Percentiles rank a stretch among this genome's conserved stretches.
phyloP scores from a whole-genome alignment of 2,329 filamentous ascomycete species.

The Stagonosporopsis tanaceti region DNA sequence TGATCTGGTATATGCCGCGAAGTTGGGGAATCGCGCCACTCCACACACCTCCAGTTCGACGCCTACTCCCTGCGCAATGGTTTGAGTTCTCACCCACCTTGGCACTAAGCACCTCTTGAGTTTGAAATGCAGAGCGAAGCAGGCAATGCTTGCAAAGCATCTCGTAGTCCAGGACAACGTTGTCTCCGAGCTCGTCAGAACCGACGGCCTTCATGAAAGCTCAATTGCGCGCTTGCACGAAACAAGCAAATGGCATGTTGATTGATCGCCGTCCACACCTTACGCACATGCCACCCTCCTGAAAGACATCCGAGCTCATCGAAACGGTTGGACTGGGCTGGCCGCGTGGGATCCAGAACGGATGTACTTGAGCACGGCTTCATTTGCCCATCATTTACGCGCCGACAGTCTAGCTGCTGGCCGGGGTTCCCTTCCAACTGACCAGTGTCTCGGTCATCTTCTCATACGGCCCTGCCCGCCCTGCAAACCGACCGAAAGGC shows the following conservation, averaged over 20 bases:
- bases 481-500: slow-evolving; percentile 29
- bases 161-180: neutral
- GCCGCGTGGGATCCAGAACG: neutral
- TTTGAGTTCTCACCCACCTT: slow-evolving; percentile 9
- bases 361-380: neutral
- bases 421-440: slow-evolving; percentile 1
- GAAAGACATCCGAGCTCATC: slow-evolving; percentile 3
- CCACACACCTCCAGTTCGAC: neutral
- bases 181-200: neutral
- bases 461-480: slow-evolving; percentile 27
- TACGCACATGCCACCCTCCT: slow-evolving; percentile 12
- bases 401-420: slow-evolving; percentile 9
- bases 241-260: slow-evolving; percentile 32
- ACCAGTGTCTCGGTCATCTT: slow-evolving; percentile 20
- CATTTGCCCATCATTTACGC: slow-evolving; percentile 1
- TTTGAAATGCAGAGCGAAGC: neutral
- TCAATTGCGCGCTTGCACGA: slow-evolving; percentile 25
- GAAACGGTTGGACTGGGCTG: slow-evolving; percentile 17
- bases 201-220: neutral
- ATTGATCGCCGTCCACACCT: slow-evolving; percentile 14
- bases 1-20: slow-evolving; percentile 9
- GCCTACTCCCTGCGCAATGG: slow-evolving; percentile 6
- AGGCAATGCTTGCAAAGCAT: neutral
- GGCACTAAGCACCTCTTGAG: neutral
- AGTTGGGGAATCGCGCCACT: slow-evolving; percentile 1